Percentiles rank a stretch among this genome's conserved stretches.
phyloP scores from a whole-genome alignment of 176 grass and related monocot genomes.

The Miscanthus lutarioriparius region DNA sequence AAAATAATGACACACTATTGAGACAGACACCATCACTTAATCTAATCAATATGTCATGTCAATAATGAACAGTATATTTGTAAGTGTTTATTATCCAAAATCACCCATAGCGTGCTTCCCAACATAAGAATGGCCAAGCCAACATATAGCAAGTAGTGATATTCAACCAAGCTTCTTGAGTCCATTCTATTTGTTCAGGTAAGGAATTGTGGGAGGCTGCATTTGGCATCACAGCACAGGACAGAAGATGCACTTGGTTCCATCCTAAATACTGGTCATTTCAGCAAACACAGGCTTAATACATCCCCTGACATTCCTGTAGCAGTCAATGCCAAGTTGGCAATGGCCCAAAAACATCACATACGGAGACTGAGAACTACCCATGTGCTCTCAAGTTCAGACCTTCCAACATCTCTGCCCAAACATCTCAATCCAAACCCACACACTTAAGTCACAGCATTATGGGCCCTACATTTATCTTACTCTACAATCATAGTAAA shows the following conservation, averaged over 20 bases:
- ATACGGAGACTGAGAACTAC: not conserved
- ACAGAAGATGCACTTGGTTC: not conserved
- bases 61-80: not conserved
- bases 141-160: not conserved
- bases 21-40: not conserved
- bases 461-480: not conserved
- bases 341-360: not conserved
- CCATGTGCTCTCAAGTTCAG: not conserved
- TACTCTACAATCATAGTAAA: not conserved
- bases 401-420: not conserved
- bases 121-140: constrained; percentile 4
- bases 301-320: not conserved
- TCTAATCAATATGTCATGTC: not conserved
- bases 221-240: not conserved
- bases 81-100: not conserved
- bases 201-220: not conserved
- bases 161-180: not conserved
- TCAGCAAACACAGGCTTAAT: not conserved
- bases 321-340: not conserved
- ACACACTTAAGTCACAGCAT: not conserved
- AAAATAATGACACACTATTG: not conserved
- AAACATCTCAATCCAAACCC: not conserved
- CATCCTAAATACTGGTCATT: not conserved
- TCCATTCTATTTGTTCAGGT: not conserved
- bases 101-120: not conserved